Evolutionary conservation across 1,284 basidiomycete genomes (phyloP), one percentile per base, ranked within the genome.

Genomic region (Porodaedalea pini): DNA sequence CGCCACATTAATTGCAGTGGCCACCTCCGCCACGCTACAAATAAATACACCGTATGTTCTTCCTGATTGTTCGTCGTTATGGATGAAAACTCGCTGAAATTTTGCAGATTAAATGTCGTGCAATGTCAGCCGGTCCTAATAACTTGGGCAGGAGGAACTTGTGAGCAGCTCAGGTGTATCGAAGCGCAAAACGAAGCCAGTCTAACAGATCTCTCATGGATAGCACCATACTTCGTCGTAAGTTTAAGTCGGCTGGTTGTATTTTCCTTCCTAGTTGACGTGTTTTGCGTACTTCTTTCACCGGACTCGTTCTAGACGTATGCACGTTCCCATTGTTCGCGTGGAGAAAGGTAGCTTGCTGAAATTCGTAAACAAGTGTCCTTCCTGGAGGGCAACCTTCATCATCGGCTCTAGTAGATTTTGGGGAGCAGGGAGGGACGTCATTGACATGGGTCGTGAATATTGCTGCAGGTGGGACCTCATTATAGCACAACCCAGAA

Each of bases 121-220:
- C 70, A 76, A 54, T 87, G 84, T 68, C 67, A 81, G 64, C 81
- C 84, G 11, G 63, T 74, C 21, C 65, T 73, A 3, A 39, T 86
- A 25, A 48, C 62, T 17, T 86, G 81, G 80, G 7, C 32, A 5
- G 80, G 78, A 54, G 83, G 82, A 69, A 64, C 59, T 15, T 15
- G 84, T 85, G 63, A 59, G 82, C 75, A 4, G 17, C 29, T 43
- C 21, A 8, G 13, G 17, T 7, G n/a, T n/a, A n/a, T 51, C 34
- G 15, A 39, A 1, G 40, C 17, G 45, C 10, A 49, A 3, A 19
- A 29, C 19, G 11, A 2, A n/a, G n/a, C n/a, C n/a, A n/a, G n/a
- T 50, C n/a, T n/a, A n/a, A n/a, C n/a, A 27, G 45, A 25, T 21
- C 31, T 15, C 4, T 21, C 13, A 3, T 8, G n/a, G 36, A 2